Conservation (phyloP, 371 early-diverging fungal species). For the Umbelopsis sp. region DNA sequence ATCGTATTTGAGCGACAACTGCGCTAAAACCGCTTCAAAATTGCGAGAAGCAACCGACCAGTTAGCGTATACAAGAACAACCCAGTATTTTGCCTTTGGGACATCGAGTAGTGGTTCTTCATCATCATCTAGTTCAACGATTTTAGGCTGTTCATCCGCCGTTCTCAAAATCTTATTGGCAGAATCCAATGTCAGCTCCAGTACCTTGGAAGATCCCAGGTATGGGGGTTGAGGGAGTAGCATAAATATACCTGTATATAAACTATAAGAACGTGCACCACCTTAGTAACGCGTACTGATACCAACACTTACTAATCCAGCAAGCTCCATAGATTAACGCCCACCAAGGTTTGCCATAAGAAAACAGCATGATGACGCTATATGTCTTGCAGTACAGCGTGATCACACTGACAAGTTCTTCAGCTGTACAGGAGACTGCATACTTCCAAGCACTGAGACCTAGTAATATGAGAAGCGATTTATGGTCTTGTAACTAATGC, state of each 20-base stretch:
- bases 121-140: slow-evolving; percentile 37
- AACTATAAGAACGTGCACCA: neutral
- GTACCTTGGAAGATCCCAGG: slow-evolving; percentile 51
- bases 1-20: slow-evolving; percentile 44
- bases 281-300: neutral
- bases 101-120: slow-evolving; percentile 15
- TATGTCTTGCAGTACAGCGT: slow-evolving; percentile 60
- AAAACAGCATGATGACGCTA: slow-evolving; percentile 47
- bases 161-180: neutral
- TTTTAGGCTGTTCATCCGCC: slow-evolving; percentile 24
- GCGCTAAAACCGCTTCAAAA: slow-evolving; percentile 54
- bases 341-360: slow-evolving; percentile 37
- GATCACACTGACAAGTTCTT: slow-evolving; percentile 59
- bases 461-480: slow-evolving; percentile 31
- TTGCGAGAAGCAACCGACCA: slow-evolving; percentile 57
- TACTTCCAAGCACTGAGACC: slow-evolving; percentile 43
- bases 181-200: slow-evolving; percentile 18
- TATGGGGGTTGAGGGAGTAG: slow-evolving; percentile 63
- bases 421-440: slow-evolving; percentile 50
- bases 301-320: slow-evolving; percentile 49
- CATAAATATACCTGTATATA: slow-evolving; percentile 46
- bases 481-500: slow-evolving; percentile 27
- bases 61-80: slow-evolving; percentile 54
- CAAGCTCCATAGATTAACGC: slow-evolving; percentile 41
- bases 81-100: slow-evolving; percentile 39